Conservation (phyloP, 148 eudicot genomes). For the Amaranthus hypochondriacus region DNA sequence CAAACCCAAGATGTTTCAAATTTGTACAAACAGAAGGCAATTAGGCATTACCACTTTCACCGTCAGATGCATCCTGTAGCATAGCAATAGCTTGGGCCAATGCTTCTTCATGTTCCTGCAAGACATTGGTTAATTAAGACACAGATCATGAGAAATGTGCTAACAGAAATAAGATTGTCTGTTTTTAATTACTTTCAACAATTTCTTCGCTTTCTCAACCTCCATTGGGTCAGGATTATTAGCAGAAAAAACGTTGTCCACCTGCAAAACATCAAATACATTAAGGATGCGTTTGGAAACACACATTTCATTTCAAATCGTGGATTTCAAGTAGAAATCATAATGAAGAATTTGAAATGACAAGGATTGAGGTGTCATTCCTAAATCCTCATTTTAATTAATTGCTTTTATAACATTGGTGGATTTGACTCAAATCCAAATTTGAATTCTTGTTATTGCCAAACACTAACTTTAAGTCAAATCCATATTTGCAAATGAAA, state of each 20-base stretch:
- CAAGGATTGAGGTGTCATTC: no score
- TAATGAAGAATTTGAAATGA: no score
- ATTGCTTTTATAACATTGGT: no score
- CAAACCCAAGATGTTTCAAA: constrained; percentile 1
- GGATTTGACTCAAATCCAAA: no score
- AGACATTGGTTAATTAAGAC: constrained; percentile 8
- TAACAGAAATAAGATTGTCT: background rate
- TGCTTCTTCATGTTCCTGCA: constrained; percentile 82
- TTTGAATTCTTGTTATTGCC: no score
- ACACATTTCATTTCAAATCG: no score
- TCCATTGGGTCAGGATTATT: constrained; percentile 53
- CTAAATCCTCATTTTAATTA: no score
- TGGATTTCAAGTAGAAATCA: no score
- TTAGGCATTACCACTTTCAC: constrained; percentile 73
- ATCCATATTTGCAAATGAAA: no score
- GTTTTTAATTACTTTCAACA: constrained; percentile 49
- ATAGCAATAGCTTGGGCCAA: constrained; percentile 69
- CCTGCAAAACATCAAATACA: constrained; percentile 33
- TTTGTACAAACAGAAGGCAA: constrained; percentile 29
- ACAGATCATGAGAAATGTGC: background rate
- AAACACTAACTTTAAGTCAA: no score
- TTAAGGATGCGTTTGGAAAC: no score
- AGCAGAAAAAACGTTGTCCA: constrained; percentile 55
- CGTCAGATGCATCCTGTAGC: constrained; percentile 74
- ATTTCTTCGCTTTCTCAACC: constrained; percentile 75